Percentiles rank a stretch among this genome's conserved stretches.
Evolutionary conservation across 108 stramenopile species (phyloP).

Genomic region (Pseudonitzschia delicatissima): DNA sequence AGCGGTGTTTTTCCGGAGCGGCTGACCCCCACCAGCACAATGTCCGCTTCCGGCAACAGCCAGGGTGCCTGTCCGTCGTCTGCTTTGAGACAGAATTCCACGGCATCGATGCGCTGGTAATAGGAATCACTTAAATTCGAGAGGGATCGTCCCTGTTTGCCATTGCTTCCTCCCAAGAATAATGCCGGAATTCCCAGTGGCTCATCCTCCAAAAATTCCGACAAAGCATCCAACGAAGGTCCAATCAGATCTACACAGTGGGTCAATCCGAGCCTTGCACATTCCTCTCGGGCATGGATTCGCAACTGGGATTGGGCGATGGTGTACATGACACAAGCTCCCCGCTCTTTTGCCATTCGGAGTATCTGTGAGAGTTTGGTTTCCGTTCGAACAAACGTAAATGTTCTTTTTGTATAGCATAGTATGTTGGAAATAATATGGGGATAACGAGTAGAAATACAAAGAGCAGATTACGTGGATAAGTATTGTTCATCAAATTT

Average conservation of each 20-base stretch:
- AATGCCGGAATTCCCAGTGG: constrained; percentile 35
- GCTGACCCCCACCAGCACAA: constrained; percentile 40
- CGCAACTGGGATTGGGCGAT: constrained; percentile 38
- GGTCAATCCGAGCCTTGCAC: constrained; percentile 9
- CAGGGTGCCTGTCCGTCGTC: constrained; percentile 43
- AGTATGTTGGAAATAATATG: too few relatives aligned
- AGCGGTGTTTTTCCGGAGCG: constrained; percentile 49
- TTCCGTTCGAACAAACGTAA: constrained; percentile 18
- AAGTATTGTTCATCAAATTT: background rate
- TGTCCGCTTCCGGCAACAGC: constrained; percentile 41
- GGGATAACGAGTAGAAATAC: too few relatives aligned
- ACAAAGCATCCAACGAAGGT: constrained; percentile 30
- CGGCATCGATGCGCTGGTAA: constrained; percentile 43
- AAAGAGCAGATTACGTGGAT: too few relatives aligned
- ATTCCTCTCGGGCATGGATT: constrained; percentile 12
- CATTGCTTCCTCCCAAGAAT: background rate
- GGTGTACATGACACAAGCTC: constrained; percentile 39
- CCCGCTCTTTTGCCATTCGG: constrained; percentile 21
- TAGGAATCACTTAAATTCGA: constrained; percentile 31
- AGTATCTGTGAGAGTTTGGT: constrained; percentile 25
- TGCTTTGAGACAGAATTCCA: constrained; percentile 44
- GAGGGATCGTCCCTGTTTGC: background rate
- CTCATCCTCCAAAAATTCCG: constrained; percentile 25
- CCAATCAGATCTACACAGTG: constrained; percentile 47
- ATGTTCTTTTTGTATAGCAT: too few relatives aligned